A percentile compares a stretch with the other conserved stretches of the same genome.
phyloP scores from a whole-genome alignment of 345 rosid genomes.

The Murraya paniculata region DNA sequence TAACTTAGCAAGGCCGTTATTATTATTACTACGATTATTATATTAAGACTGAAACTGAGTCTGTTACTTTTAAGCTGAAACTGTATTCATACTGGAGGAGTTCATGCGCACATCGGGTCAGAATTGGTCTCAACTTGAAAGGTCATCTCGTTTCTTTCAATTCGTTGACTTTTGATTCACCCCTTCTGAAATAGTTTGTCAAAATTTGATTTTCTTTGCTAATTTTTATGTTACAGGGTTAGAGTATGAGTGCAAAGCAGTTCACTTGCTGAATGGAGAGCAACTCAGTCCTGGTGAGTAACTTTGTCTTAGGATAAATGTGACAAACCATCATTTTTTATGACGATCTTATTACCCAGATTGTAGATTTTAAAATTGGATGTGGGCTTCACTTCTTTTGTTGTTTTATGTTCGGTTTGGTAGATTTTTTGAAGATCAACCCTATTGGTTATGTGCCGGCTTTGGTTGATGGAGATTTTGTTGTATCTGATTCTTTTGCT shows the following conservation, averaged over 20 bases:
- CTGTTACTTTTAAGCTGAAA: slow-evolving; percentile 26
- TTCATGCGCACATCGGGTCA: slow-evolving; percentile 72
- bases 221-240: slow-evolving; percentile 41
- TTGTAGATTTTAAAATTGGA: not conserved
- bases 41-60: not conserved
- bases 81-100: slow-evolving; percentile 73
- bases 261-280: slow-evolving; percentile 55
- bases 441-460: slow-evolving; percentile 82
- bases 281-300: slow-evolving; percentile 55
- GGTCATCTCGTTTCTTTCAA: slow-evolving; percentile 23
- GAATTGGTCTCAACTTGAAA: slow-evolving; percentile 77
- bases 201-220: not conserved
- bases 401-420: slow-evolving; percentile 8
- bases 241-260: slow-evolving; percentile 59
- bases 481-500: slow-evolving; percentile 72
- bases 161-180: not conserved
- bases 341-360: not conserved
- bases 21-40: not conserved
- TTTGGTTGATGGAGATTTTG: slow-evolving; percentile 67
- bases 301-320: not conserved
- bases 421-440: slow-evolving; percentile 68
- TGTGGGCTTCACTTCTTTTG: not conserved
- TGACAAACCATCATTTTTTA: not conserved
- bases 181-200: not conserved
- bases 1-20: not conserved